Percentiles rank a stretch among this genome's conserved stretches.
Conservation (phyloP, 176 grass and related monocot genomes). For the Oryza brachyantha region DNA sequence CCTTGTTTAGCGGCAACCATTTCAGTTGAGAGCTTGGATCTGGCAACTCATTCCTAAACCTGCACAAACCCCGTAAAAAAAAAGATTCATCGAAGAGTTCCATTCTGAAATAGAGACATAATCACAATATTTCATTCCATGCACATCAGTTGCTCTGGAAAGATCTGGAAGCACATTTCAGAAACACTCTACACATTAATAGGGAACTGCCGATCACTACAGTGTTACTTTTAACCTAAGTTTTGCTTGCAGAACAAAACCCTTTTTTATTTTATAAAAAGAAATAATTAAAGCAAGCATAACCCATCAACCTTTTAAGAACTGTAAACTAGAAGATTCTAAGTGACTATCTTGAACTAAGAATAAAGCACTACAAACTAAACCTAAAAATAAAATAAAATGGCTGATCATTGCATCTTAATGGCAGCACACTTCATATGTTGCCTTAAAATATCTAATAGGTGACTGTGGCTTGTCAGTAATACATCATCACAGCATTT, state of each 20-base stretch:
- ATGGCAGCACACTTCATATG: not conserved
- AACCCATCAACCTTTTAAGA: too few relatives aligned
- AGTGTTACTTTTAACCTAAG: not conserved
- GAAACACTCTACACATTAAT: not conserved
- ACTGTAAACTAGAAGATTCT: not conserved
- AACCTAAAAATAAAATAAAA: not conserved
- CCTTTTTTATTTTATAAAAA: not conserved
- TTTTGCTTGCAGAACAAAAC: not conserved
- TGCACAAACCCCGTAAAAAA: constrained; percentile 37
- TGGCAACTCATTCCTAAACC: constrained; percentile 96
- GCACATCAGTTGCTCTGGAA: constrained; percentile 23
- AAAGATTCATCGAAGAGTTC: constrained; percentile 14
- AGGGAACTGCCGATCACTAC: not conserved
- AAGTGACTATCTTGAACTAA: not conserved
- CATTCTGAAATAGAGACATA: constrained; percentile 15
- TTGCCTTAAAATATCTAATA: constrained; percentile 5
- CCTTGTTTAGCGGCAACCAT: constrained; percentile 80
- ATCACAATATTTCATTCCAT: not conserved
- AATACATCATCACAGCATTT: constrained; percentile 26
- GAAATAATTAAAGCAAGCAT: not conserved
- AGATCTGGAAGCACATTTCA: constrained; percentile 1
- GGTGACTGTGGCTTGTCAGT: not conserved
- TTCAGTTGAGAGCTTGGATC: constrained; percentile 79
- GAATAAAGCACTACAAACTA: not conserved
- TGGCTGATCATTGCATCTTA: not conserved